Conservation (phyloP, 352 stramenopile genomes). For the Globisporangium viniferum region DNA sequence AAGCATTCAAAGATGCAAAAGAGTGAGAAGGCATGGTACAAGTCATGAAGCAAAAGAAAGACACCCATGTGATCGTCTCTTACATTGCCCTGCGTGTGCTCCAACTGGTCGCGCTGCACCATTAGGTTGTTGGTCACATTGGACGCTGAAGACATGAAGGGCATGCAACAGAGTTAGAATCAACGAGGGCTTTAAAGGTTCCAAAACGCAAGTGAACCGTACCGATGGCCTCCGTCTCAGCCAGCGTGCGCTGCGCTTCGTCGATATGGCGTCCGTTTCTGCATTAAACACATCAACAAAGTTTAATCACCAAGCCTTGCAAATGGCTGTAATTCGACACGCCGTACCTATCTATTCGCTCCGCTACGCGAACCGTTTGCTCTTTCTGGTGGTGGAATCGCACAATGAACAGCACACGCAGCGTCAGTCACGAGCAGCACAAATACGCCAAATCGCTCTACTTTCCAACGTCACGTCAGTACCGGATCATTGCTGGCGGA, state of each 20-base stretch:
- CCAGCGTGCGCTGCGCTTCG: slow-evolving; percentile 67
- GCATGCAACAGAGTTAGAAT: neutral
- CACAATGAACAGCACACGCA: neutral
- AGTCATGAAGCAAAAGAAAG: neutral
- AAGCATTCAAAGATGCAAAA: neutral
- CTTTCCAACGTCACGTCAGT: neutral
- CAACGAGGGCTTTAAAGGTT: neutral
- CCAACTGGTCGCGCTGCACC: slow-evolving; percentile 63
- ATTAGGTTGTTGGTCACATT: slow-evolving; percentile 72
- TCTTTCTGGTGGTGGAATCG: slow-evolving; percentile 29
- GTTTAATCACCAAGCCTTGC: neutral
- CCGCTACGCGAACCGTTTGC: slow-evolving; percentile 38
- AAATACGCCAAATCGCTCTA: neutral
- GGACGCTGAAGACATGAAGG: slow-evolving; percentile 26
- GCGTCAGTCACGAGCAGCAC: neutral
- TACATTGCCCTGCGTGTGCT: slow-evolving; percentile 62
- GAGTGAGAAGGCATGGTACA: neutral
- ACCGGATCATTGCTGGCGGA: slow-evolving; percentile 8
- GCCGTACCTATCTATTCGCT: slow-evolving; percentile 39
- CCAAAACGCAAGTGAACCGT: neutral
- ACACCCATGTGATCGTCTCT: slow-evolving; percentile 5
- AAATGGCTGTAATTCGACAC: neutral
- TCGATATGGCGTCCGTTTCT: slow-evolving; percentile 71
- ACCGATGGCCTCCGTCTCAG: slow-evolving; percentile 73
- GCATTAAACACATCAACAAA: neutral